Conservation (phyloP, 169 alveolate genomes). For the Cryptosporidium andersoni region DNA sequence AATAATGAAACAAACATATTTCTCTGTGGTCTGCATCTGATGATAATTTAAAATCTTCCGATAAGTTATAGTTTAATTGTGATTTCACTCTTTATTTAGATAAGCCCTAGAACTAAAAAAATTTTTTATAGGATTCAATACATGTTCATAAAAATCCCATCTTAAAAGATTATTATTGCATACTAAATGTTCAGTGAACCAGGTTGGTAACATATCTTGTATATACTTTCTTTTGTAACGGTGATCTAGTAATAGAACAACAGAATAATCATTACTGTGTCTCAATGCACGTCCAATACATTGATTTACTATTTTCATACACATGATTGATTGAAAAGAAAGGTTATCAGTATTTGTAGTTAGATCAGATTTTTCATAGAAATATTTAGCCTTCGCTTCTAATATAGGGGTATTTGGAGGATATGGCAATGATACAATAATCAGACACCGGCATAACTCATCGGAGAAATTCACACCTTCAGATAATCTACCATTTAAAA, state of each 20-base stretch:
- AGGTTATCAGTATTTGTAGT: conserved; percentile 19
- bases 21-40: too few species aligned
- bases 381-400: conserved; percentile 66
- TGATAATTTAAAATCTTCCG: too few species aligned
- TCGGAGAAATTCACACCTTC: conserved; percentile 97
- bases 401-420: conserved; percentile 78
- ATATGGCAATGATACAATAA: conserved; percentile 94
- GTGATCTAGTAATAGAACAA: conserved; percentile 88
- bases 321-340: conserved; percentile 81
- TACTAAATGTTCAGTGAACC: conserved; percentile 71
- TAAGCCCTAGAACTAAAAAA: conserved; percentile 3
- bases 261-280: conserved; percentile 93
- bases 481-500: conserved; percentile 90
- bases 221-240: conserved; percentile 77
- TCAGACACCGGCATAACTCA: conserved; percentile 90
- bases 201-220: conserved; percentile 74
- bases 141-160: conserved; percentile 39
- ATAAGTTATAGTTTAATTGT: too few species aligned
- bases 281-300: conserved; percentile 97
- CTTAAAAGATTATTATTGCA: neutral
- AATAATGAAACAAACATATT: too few species aligned
- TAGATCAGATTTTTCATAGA: conserved; percentile 3
- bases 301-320: conserved; percentile 93
- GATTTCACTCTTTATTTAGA: too few species aligned
- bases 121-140: neutral